These are phyloP conservation scores for Orbilia brochopaga DNA, from an alignment of 2,329 filamentous ascomycete species.

Conservation along the genomic window DNA sequence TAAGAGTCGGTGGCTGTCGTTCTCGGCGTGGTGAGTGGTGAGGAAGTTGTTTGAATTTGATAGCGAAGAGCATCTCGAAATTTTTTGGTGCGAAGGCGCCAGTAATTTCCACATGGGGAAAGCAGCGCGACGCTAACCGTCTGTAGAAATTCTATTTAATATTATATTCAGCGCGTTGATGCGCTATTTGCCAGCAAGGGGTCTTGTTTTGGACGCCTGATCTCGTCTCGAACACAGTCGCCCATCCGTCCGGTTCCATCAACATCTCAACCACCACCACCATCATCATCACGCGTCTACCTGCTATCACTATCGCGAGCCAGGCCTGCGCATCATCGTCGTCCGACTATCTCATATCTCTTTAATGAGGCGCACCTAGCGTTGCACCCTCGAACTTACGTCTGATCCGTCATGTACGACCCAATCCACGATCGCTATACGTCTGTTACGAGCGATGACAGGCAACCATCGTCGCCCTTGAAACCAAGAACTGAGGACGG, in stretches of 20 bases:
- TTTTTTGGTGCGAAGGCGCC: conserved; percentile 29
- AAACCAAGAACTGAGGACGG: conserved; percentile 28
- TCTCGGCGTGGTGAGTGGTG: neutral
- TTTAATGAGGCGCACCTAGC: too few relatives aligned
- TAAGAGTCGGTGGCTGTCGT: neutral
- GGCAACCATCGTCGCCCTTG: conserved; percentile 32
- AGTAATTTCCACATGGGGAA: conserved; percentile 24
- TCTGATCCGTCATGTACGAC: conserved; percentile 36
- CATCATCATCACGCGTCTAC: too few relatives aligned
- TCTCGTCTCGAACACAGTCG: conserved; percentile 10
- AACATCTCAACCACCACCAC: too few relatives aligned
- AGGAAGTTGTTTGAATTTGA: conserved; percentile 10
- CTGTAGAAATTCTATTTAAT: conserved; percentile 1
- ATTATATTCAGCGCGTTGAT: neutral
- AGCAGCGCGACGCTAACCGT: neutral
- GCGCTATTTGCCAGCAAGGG: neutral
- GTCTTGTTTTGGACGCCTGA: conserved; percentile 27
- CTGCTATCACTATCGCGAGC: too few relatives aligned
- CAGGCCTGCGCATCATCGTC: too few relatives aligned
- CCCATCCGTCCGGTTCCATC: too few relatives aligned
- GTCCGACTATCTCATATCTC: too few relatives aligned
- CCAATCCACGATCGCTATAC: conserved; percentile 46
- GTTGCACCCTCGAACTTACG: neutral
- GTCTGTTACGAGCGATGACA: conserved; percentile 32
- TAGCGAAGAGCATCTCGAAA: conserved; percentile 28